Evolutionary conservation across 73 alveolate species (phyloP), one percentile per base, ranked within the genome.

Genomic region (Stentor roeselii): DNA sequence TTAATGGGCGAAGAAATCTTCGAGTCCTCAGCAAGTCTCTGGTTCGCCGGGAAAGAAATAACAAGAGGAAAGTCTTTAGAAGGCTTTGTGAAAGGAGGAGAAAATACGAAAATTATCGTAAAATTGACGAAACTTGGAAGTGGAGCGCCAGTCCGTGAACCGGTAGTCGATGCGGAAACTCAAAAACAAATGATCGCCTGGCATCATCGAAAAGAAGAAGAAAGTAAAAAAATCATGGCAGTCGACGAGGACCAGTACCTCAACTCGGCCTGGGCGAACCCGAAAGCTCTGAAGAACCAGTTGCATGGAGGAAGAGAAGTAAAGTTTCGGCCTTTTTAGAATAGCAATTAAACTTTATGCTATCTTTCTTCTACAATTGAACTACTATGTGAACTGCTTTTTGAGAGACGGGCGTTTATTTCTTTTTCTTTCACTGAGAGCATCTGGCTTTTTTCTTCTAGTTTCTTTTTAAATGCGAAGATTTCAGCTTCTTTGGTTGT

Each of bases 121-220:
- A 96, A 96, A 87, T 60, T 96, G 78, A 78, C 91, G 74, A 95
- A 93, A 90, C 89, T 88, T 59, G 99, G 99, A 39, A 75, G 92
- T 34, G 99, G 99, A 0, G 98, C 98, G 3, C 99, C 99, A 3
- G 99, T 90, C 74, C 93, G 99, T 75, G 99, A 96, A 85, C 99
- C 99, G 15, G 96, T 94, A 36, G 91, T 96, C 42, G 99, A 96
- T 87, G 89, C 93, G 75, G 99, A 96, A 78, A 95, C 99, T 27
- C 98, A 96, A 78, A 90, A 93, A 80, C 93, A 96, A 74, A 96
- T 96, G 99, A 91, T 96, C 50, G 92, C 98, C 31, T 96, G 80
- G 82, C 95, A 94, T 84, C 95, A 96, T 88, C 95, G 95, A 80
- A 96, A 96, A 86, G 86, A 91, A 84, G 97, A 96, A 87, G 99